A percentile compares a stretch with the other conserved stretches of the same genome.
Evolutionary conservation across 2,329 filamentous ascomycete species (phyloP).

Genomic region (Dothidotthia symphoricarpi): DNA sequence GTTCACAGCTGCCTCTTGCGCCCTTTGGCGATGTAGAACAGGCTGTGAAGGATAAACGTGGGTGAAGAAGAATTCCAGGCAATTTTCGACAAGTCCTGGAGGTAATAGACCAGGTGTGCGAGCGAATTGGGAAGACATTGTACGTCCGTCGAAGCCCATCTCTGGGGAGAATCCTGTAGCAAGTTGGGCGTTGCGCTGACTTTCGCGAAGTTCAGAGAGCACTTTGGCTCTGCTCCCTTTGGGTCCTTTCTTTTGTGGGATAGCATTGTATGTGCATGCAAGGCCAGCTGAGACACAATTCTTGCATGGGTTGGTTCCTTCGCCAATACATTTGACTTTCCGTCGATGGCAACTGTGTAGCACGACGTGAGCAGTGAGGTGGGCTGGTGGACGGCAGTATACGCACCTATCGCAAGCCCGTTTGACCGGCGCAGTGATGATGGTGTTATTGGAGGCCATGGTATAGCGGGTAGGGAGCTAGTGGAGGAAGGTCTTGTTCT

Average conservation of each 20-base stretch:
- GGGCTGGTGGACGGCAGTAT: slow-evolving; percentile 3
- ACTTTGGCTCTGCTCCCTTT: slow-evolving; percentile 63
- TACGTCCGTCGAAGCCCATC: slow-evolving; percentile 42
- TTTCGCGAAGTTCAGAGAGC: slow-evolving; percentile 61
- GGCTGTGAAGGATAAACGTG: slow-evolving; percentile 66
- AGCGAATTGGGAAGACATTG: slow-evolving; percentile 46
- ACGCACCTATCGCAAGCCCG: slow-evolving; percentile 46
- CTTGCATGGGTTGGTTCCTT: slow-evolving; percentile 56
- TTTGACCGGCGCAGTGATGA: slow-evolving; percentile 41
- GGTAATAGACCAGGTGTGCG: slow-evolving; percentile 51
- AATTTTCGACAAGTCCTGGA: slow-evolving; percentile 52
- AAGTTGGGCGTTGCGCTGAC: slow-evolving; percentile 47
- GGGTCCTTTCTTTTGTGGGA: slow-evolving; percentile 63
- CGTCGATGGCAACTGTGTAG: slow-evolving; percentile 46
- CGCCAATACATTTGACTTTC: slow-evolving; percentile 54
- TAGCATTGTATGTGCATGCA: slow-evolving; percentile 63
- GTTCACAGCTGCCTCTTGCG: slow-evolving; percentile 54
- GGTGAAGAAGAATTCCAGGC: slow-evolving; percentile 61
- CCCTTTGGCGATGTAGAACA: slow-evolving; percentile 52
- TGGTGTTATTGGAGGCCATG: slow-evolving; percentile 30
- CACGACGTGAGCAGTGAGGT: slow-evolving; percentile 13
- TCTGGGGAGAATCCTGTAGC: slow-evolving; percentile 42
- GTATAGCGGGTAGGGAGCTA: slow-evolving; percentile 17
- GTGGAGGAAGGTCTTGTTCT: slow-evolving; percentile 22
- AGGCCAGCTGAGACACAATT: slow-evolving; percentile 60